These are phyloP conservation scores for Coniophora puteana DNA, from an alignment of 1,284 basidiomycete genomes.

Conservation along the genomic window DNA sequence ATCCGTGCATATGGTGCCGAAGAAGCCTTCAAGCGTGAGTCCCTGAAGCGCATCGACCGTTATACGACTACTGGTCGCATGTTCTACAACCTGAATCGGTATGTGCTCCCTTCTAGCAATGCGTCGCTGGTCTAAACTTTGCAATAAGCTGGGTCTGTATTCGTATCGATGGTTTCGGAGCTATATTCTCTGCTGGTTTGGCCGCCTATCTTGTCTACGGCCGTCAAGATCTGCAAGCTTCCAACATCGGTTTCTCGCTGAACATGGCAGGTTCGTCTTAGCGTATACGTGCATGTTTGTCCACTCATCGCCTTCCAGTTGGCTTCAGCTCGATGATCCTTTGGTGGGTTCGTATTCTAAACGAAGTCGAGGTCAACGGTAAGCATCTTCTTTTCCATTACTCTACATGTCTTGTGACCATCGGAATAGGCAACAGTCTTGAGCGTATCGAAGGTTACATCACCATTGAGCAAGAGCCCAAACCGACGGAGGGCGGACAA, in stretches of 20 bases:
- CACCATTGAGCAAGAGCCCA: slow-evolving; percentile 71
- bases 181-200: slow-evolving; percentile 46
- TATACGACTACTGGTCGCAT: slow-evolving; percentile 43
- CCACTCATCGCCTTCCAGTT: slow-evolving; percentile 26
- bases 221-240: slow-evolving; percentile 32
- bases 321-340: slow-evolving; percentile 54
- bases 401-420: background rate
- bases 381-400: slow-evolving; percentile 12
- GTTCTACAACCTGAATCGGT: slow-evolving; percentile 55
- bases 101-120: background rate
- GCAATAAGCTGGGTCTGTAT: slow-evolving; percentile 49
- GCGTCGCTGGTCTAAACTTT: background rate
- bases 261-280: slow-evolving; percentile 39
- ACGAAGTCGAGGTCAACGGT: slow-evolving; percentile 60
- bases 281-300: background rate
- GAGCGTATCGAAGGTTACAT: slow-evolving; percentile 76
- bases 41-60: slow-evolving; percentile 42
- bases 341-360: slow-evolving; percentile 48
- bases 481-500: slow-evolving; percentile 42
- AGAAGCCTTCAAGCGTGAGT: slow-evolving; percentile 42
- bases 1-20: slow-evolving; percentile 62
- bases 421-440: slow-evolving; percentile 37
- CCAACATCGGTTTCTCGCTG: slow-evolving; percentile 47
- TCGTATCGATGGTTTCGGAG: slow-evolving; percentile 48
- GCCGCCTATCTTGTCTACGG: slow-evolving; percentile 43